Conservation (phyloP, 768 basidiomycete species). For the Mycena galopus region DNA sequence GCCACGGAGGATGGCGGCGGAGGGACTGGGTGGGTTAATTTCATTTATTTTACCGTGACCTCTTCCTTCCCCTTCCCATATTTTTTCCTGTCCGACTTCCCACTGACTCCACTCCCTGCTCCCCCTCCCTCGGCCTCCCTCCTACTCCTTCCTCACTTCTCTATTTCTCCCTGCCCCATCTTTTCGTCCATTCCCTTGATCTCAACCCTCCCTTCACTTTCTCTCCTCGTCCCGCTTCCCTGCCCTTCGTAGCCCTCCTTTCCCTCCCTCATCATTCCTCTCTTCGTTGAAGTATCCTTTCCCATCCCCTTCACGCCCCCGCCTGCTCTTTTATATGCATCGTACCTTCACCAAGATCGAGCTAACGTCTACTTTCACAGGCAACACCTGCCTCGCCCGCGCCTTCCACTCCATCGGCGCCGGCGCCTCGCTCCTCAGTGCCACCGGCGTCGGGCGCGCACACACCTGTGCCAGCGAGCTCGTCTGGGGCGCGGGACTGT, state of each 20-base stretch:
- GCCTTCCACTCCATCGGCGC: slow-evolving; percentile 38
- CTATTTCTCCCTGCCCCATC: neutral
- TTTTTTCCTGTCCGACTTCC: no score
- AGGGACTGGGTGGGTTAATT: slow-evolving; percentile 23
- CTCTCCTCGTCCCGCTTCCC: neutral
- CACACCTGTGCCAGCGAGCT: slow-evolving; percentile 35
- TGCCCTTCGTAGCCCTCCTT: neutral
- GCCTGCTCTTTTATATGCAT: neutral
- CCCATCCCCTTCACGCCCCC: neutral
- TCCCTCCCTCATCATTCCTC: neutral
- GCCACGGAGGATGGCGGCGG: slow-evolving; percentile 20
- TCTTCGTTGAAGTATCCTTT: no score
- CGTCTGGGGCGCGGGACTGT: slow-evolving; percentile 34
- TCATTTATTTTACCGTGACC: no score
- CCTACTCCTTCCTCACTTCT: no score
- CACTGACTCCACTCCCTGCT: no score
- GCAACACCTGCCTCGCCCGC: slow-evolving; percentile 25
- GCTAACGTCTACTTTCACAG: neutral
- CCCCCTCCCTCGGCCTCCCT: no score
- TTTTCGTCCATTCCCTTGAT: neutral
- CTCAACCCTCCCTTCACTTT: neutral
- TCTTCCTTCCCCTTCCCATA: no score
- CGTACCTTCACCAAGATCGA: neutral
- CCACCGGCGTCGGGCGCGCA: slow-evolving; percentile 22
- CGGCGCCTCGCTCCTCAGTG: slow-evolving; percentile 36